Evolutionary conservation across 2,329 filamentous ascomycete genomes (phyloP).

Genomic region (Aspergillus eucalypticola): DNA sequence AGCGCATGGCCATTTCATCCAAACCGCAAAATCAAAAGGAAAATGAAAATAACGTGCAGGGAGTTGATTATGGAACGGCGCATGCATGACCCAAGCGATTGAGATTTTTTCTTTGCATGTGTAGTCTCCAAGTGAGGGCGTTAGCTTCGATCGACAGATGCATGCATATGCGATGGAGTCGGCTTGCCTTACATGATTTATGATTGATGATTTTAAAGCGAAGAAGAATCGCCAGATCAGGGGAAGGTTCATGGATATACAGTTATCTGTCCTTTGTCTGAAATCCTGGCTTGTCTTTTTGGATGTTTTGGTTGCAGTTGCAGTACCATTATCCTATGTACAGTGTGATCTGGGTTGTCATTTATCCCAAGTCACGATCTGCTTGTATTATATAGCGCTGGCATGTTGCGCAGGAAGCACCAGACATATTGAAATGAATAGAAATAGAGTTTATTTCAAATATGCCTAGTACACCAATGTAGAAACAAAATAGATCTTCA

Average conservation of each 20-base stretch:
- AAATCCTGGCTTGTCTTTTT: neutral
- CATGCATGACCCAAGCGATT: slow-evolving; percentile 1
- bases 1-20: slow-evolving; percentile 12
- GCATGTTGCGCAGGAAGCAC: neutral
- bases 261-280: neutral
- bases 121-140: neutral
- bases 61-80: neutral
- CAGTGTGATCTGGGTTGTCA: neutral
- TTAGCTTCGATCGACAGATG: neutral
- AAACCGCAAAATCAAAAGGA: no score
- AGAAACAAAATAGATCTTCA: no score
- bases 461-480: no score
- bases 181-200: slow-evolving; percentile 11
- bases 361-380: neutral
- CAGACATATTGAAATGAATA: neutral
- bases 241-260: neutral
- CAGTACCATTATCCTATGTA: neutral
- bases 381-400: slow-evolving; percentile 2
- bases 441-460: neutral
- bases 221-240: neutral
- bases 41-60: neutral
- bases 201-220: slow-evolving; percentile 16
- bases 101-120: neutral
- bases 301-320: no score
- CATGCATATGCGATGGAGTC: neutral